Evolutionary conservation across 805 yeast species (phyloP).

Genomic region (Diddensiella santjacobensis): DNA sequence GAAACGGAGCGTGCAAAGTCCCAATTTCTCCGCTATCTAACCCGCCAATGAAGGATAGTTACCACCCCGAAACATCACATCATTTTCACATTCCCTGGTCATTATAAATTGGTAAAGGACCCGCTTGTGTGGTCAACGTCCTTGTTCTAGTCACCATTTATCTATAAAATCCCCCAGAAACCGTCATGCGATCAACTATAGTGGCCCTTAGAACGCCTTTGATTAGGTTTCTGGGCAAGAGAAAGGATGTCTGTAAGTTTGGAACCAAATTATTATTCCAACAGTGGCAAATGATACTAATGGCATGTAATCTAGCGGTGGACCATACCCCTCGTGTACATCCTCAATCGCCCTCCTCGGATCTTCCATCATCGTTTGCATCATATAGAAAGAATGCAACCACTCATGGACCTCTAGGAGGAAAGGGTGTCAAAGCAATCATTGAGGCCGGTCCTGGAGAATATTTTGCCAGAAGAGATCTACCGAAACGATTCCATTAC

Average conservation of each 20-base stretch:
- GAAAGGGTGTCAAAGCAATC: slow-evolving; percentile 21
- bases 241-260: slow-evolving; percentile 39
- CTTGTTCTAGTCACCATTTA: too few relatives aligned
- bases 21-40: not conserved
- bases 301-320: slow-evolving; percentile 27
- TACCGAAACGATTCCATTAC: slow-evolving; percentile 75
- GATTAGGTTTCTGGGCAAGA: slow-evolving; percentile 85
- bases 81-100: not conserved
- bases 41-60: not conserved
- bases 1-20: not conserved
- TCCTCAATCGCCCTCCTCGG: slow-evolving; percentile 38
- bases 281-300: too few relatives aligned
- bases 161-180: too few relatives aligned
- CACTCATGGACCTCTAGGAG: slow-evolving; percentile 34
- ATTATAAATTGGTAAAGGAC: not conserved
- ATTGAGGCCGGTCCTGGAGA: slow-evolving; percentile 30
- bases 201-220: slow-evolving; percentile 46
- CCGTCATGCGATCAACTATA: slow-evolving; percentile 30
- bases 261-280: too few relatives aligned
- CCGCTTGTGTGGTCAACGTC: too few relatives aligned
- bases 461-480: slow-evolving; percentile 50
- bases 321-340: slow-evolving; percentile 42
- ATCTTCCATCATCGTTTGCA: slow-evolving; percentile 38
- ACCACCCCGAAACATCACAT: not conserved
- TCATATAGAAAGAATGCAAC: slow-evolving; percentile 31